Base-by-base conservation (phyloP, 768 basidiomycete species). In the Phaffia tasmanica region DNA sequence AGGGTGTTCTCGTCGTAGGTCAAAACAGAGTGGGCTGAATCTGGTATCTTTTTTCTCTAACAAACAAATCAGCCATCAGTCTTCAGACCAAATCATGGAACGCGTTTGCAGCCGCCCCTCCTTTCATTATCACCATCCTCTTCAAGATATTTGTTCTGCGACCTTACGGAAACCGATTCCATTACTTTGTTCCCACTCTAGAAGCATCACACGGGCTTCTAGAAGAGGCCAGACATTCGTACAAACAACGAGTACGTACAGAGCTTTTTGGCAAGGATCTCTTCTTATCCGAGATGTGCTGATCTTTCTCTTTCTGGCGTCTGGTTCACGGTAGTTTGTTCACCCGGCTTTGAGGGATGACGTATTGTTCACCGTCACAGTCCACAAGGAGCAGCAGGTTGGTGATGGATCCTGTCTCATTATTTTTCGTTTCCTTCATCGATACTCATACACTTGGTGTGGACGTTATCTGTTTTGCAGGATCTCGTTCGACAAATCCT, bases 321-420 rank as follows among this genome's bases (percentile, higher is more conserved):
- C 3, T 16, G 29, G 15, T 25, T 59, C 19, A 32, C 58, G 5
- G 58, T 30, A 61, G 32, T 99, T 98, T 78, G 88, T 93, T 0
- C 95, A 99, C 75, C 93, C 95, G 1, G 88, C 92, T 19, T 80
- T 99, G 57, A 84, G 91, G 71, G 77, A 82, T 16, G 89, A 93
- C 62, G 80, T 94, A 56, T 88, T 92, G 46, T 76, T 72, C 69
- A 74, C 75, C 0, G 69, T 65, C 48, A 63, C 64, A 57, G 67
- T 69, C 18, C 67, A 69, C 62, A 59, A 56, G 50, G 67, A 69
- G 49, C 67, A 69, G 66, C 61, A 67, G 63, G 32, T 30, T 57
- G 8, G 29, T 32, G 4, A 15, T 2, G 32, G 27, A 57, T 18
- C 19, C n/a, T 15, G 42, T 21, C 19, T 58, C 30, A 23, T 16